Evolutionary conservation across 768 basidiomycete genomes (phyloP), one percentile per base, ranked within the genome.

Genomic region (Collybia sordida): DNA sequence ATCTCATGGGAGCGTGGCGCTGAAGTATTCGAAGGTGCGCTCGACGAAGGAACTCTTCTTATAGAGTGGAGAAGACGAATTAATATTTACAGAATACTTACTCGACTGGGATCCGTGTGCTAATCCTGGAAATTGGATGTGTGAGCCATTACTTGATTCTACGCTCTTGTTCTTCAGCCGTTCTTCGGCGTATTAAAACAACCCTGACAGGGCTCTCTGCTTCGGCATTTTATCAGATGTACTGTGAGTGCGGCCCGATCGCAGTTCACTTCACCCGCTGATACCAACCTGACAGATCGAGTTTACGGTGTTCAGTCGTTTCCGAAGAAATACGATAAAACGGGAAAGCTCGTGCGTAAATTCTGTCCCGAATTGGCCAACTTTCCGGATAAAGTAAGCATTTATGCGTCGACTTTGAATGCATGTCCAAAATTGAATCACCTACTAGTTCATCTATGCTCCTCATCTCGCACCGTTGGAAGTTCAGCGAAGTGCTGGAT

Each of bases 1-100:
- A 42, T 54, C 28, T 55, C 56, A 39, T 58, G 53, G 53, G 53
- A 58, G 56, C 45, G 50, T 48, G 56, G 56, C 48, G 50, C 53
- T 43, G 56, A 58, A 42, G 54, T 50, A 25, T 51, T 58, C 43
- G 56, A 41, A 37, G 53, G 56, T 45, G 43, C 24, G 28, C 27
- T n/a, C 45, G 17, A n/a, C 37, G 25, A 21, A 39, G 25, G 24
- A 17, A 27, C 39, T 24, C 17, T 15, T 48, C 28, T 27, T 11
- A 23, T 22, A 19, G 40, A 21, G 27, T 15, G 45, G 36, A 23
- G 39, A 31, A 47, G 21, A 28, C 42, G 37, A 38, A 41, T 37
- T 41, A 18, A 21, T 25, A 17, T 41, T 25, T 12, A 21, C 40
- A 52, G 51, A 48, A 40, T 47, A 39, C 36, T 28, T 47, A 23